phyloP scores from a whole-genome alignment of 257 asterid species.

The Handroanthus guayacan region DNA sequence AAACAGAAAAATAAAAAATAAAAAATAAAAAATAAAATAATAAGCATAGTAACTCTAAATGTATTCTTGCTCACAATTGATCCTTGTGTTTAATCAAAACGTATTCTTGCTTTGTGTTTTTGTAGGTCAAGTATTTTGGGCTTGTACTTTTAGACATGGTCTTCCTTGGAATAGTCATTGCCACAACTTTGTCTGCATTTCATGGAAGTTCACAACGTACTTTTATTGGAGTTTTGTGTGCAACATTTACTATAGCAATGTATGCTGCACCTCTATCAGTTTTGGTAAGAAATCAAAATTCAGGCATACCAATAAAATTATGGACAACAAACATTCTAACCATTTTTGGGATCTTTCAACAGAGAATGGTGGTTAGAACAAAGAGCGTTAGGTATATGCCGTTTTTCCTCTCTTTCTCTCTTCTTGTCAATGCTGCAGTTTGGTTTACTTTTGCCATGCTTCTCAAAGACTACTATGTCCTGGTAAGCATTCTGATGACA shows the following conservation, averaged over 20 bases:
- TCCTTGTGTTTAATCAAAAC: neutral
- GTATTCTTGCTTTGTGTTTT: neutral
- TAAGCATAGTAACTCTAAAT: no score
- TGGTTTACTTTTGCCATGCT: slow-evolving; percentile 40
- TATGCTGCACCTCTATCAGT: slow-evolving; percentile 56
- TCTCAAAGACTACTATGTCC: slow-evolving; percentile 42
- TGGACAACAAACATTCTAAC: neutral
- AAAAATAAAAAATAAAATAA: no score
- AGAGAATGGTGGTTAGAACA: slow-evolving; percentile 43
- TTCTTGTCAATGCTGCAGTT: slow-evolving; percentile 42
- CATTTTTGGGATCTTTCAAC: neutral
- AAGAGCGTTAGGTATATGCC: slow-evolving; percentile 51
- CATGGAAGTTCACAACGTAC: slow-evolving; percentile 46
- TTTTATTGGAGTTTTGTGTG: slow-evolving; percentile 49
- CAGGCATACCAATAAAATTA: neutral
- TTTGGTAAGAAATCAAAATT: slow-evolving; percentile 43
- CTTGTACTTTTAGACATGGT: slow-evolving; percentile 42
- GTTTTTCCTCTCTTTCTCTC: slow-evolving; percentile 44
- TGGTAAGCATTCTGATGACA: slow-evolving; percentile 23
- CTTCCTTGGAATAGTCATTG: slow-evolving; percentile 41
- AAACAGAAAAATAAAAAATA: no score
- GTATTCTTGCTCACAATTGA: no score
- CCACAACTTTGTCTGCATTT: slow-evolving; percentile 38
- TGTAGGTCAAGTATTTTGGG: slow-evolving; percentile 48
- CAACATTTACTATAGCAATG: slow-evolving; percentile 55